Base-by-base conservation (phyloP, 2,329 filamentous ascomycete species). In the Polychaeton citri region DNA sequence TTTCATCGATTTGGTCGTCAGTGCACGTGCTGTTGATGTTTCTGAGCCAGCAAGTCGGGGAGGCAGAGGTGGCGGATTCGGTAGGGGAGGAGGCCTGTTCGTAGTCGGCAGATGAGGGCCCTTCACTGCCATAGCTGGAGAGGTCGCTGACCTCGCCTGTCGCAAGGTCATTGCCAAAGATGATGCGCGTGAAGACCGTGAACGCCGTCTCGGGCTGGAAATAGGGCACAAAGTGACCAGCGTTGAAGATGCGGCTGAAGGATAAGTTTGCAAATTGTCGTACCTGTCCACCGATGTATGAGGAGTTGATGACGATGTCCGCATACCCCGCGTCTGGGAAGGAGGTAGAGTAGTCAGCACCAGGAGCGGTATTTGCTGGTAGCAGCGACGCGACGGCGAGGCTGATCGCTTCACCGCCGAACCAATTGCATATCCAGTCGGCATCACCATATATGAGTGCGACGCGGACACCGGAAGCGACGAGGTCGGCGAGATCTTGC, bases 351-450 rank as follows among this genome's bases (percentile, higher is more conserved):
- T 79, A 75, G 18, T 16, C 13, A 5, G 17, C 13, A 10, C 13
- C 30, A 19, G 4, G 12, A 17, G 30, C 13, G 13, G 21, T 26
- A 16, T 17, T 16, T 10, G 13, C 12, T 16, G 30, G 21, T 6
- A 42, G 37, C 2, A 44, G 40, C 38, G 66, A 59, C 8, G 66
- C 62, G 1, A 85, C 61, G 5, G 68, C 67, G 3, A 84, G 64
- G 2, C 78, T 81, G 30, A 83, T 66, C 2, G 78, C 76, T 57
- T 90, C 71, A 21, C 81, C 83, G n/a, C 84, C 83, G 44, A 79
- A 63, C 73, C 79, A 73, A 47, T 74, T 74, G 54, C 53, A 54
- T n/a, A 55, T 40, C 33, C 48, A 52, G 31, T 54, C 51, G 17
- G 46, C 35, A 32, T 54, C 50, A 3, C 51, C 50, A 32, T 51